These are phyloP conservation scores for Mycena maculata DNA, from an alignment of 768 basidiomycete genomes.

Conservation along the genomic window DNA sequence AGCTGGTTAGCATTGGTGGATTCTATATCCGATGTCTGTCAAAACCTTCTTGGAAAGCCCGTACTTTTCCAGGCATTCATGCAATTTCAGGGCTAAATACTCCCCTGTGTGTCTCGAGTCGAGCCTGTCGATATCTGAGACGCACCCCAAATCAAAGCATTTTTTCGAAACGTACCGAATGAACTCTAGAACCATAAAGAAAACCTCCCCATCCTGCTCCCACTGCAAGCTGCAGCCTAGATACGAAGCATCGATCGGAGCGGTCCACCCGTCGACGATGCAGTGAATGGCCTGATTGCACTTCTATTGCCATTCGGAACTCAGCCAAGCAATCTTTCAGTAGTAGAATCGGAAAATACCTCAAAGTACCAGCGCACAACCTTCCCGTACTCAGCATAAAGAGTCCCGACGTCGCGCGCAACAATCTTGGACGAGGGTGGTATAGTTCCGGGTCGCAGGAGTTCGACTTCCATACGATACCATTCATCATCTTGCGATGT, in stretches of 20 bases:
- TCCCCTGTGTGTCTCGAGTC: slow-evolving; percentile 29
- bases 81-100: slow-evolving; percentile 25
- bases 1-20: not conserved
- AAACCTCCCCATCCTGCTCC: too few relatives aligned
- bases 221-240: too few relatives aligned
- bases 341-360: not conserved
- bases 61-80: too few relatives aligned
- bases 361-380: slow-evolving; percentile 20
- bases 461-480: slow-evolving; percentile 33
- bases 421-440: slow-evolving; percentile 33
- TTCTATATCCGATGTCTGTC: not conserved
- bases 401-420: slow-evolving; percentile 17
- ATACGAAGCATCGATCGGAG: slow-evolving; percentile 31
- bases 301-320: slow-evolving; percentile 19
- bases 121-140: slow-evolving; percentile 10
- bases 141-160: too few relatives aligned
- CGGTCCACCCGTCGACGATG: slow-evolving; percentile 36
- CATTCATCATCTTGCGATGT: slow-evolving; percentile 30
- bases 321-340: not conserved
- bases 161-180: too few relatives aligned
- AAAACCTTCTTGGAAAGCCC: slow-evolving; percentile 17
- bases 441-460: slow-evolving; percentile 36
- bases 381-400: slow-evolving; percentile 18
- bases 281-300: slow-evolving; percentile 31
- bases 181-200: too few relatives aligned